Evolutionary conservation across 208 protist species (phyloP).

Genomic region (Leptomonas pyrrhocoris): DNA sequence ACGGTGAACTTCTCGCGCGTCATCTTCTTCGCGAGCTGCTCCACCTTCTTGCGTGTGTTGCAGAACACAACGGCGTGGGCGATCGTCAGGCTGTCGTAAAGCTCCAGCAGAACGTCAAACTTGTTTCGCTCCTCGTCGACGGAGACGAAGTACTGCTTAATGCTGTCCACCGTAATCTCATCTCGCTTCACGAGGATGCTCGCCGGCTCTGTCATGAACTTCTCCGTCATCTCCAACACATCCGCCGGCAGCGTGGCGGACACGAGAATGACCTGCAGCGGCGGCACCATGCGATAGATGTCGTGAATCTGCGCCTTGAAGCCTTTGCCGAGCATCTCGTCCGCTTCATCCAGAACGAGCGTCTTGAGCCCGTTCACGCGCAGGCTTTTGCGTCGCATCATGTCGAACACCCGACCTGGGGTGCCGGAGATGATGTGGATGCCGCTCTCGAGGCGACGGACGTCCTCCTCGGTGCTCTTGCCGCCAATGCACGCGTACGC

Average conservation of each 20-base stretch:
- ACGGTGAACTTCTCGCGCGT: conserved; percentile 96
- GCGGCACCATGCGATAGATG: conserved; percentile 95
- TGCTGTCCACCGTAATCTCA: conserved; percentile 98
- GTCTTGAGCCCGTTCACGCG: conserved; percentile 85
- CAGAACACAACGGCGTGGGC: conserved; percentile 99
- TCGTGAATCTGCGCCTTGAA: conserved; percentile 99
- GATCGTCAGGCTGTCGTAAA: conserved; percentile 99
- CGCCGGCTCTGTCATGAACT: conserved; percentile 99
- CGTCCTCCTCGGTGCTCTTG: conserved; percentile 94
- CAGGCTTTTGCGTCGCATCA: conserved; percentile 94
- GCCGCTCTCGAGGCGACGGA: conserved; percentile 87
- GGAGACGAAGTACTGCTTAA: conserved; percentile 98
- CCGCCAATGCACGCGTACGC: conserved; percentile 92
- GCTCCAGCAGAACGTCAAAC: conserved; percentile 98
- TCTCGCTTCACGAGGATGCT: conserved; percentile 99
- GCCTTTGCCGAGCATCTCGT: conserved; percentile 99
- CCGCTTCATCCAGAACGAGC: conserved; percentile 99
- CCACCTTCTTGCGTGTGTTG: conserved; percentile 99
- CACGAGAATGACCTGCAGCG: conserved; percentile 92
- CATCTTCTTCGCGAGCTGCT: conserved; percentile 98
- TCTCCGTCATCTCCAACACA: conserved; percentile 95
- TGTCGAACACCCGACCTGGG: conserved; percentile 97
- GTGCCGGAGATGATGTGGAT: conserved; percentile 98
- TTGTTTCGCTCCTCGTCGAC: conserved; percentile 99
- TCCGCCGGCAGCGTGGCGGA: conserved; percentile 89